Base-by-base conservation (phyloP, 129 eudicot species). In the Tanacetum coccineum region DNA sequence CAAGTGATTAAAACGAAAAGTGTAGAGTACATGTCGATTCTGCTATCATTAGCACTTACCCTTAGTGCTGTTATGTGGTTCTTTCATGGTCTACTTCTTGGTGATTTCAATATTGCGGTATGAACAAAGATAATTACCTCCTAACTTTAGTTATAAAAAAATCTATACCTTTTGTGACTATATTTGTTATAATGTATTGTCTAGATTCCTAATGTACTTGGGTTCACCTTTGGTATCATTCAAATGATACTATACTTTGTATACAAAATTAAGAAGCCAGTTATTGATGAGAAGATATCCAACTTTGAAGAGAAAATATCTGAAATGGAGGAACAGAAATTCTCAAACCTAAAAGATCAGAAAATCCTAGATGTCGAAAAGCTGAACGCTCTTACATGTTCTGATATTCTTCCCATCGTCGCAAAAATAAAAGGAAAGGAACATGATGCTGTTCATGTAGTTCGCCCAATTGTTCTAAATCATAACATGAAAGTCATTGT, bases 1-100 rank as follows among this genome's bases (percentile, higher is more conserved):
- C 83, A 75, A 84, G 95, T 89, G 13, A 86, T 89, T 46, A 81
- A 78, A 54, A 86, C 96, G 6, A 86, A 89, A 72, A 86, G 96
- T 44, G 96, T 86, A 18, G 83, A 89, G 77, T 89, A 83, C 89
- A 89, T 89, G 90, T 90, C 96, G 5, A 79, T 89, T 74, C 71
- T 74, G n/a, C 66, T 83, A 6, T 88, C 96, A 8, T 62, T 79
- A 56, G 82, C 78, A 70, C 89, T 88, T 55, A 88, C 93, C 9
- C 60, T 89, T 2, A 85, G 83, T 42, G 93, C 93, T 9, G 93
- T 89, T 36, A 84, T 81, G 77, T 89, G 96, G 96, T 89, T 89
- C 83, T 79, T 85, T 64, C 86, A 85, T 28, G 94, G 94, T 17
- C 79, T 86, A 26, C 75, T 86, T 9, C 78, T 78, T 15, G 81